Conservation (phyloP, 179 eudicot species). For the Carnegiea gigantea region DNA sequence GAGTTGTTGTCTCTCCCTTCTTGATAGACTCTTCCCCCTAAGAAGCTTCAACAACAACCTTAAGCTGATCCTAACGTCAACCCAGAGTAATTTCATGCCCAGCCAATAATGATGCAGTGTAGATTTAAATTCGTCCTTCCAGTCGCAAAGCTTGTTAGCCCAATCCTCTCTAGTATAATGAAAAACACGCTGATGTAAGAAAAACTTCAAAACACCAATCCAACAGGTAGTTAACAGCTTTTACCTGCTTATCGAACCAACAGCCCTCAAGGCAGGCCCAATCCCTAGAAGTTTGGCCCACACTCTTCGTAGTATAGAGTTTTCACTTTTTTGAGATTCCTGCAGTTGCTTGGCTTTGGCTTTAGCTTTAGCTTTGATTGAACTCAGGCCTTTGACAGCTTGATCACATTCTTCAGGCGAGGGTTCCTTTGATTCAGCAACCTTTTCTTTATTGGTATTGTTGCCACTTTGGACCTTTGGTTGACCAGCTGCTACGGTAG, state of each 20-base stretch:
- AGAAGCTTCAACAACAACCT: constrained; percentile 66
- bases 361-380: constrained; percentile 37
- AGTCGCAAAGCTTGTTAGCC: constrained; percentile 65
- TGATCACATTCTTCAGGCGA: constrained; percentile 91
- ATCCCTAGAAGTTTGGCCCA: constrained; percentile 68
- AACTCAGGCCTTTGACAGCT: constrained; percentile 80
- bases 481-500: constrained; percentile 54
- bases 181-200: constrained; percentile 12
- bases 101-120: constrained; percentile 82
- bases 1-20: constrained; percentile 89
- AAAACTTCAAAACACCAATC: neutral
- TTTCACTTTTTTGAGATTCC: constrained; percentile 52
- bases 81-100: constrained; percentile 86
- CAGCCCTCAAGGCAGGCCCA: constrained; percentile 71
- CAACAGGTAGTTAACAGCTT: neutral
- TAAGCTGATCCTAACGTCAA: constrained; percentile 75
- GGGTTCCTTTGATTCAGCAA: constrained; percentile 56
- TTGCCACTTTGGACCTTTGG: constrained; percentile 36
- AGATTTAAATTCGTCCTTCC: constrained; percentile 69
- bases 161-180: constrained; percentile 62
- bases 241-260: constrained; percentile 86
- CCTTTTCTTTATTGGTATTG: constrained; percentile 44
- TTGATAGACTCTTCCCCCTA: constrained; percentile 68
- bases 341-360: constrained; percentile 71
- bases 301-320: constrained; percentile 41